phyloP scores from a whole-genome alignment of 169 alveolate species.

The Cyclospora cayetanensis region DNA sequence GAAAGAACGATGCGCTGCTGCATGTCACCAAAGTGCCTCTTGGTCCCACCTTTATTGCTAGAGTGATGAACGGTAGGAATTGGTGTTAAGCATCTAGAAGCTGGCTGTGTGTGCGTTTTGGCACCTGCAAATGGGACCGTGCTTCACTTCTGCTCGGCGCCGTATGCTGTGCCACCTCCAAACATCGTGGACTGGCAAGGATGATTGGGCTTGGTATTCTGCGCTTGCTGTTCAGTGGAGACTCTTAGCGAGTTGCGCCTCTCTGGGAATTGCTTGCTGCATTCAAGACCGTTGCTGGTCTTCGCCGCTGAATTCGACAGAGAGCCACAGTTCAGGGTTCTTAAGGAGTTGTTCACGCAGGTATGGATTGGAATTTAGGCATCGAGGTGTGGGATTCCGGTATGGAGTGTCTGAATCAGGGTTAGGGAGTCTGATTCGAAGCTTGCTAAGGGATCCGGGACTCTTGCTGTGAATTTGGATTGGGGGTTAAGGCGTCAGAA shows the following conservation, averaged over 20 bases:
- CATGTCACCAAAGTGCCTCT: conserved; percentile 94
- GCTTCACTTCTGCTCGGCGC: too few relatives aligned
- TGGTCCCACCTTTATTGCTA: conserved; percentile 95
- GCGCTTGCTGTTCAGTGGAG: conserved; percentile 80
- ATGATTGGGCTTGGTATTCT: neutral
- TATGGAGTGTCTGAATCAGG: too few relatives aligned
- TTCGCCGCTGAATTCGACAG: conserved; percentile 68
- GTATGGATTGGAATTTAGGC: neutral
- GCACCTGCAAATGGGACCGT: too few relatives aligned
- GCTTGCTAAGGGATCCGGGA: too few relatives aligned
- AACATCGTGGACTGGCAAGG: too few relatives aligned
- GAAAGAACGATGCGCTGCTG: conserved; percentile 86
- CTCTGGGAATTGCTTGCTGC: conserved; percentile 94
- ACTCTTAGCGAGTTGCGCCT: conserved; percentile 93
- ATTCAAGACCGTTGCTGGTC: conserved; percentile 90
- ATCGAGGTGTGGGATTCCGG: neutral
- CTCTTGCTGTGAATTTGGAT: too few relatives aligned
- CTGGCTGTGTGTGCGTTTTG: too few relatives aligned
- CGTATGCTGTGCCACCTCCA: too few relatives aligned
- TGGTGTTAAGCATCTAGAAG: too few relatives aligned
- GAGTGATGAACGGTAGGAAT: conserved; percentile 83
- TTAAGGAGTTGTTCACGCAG: conserved; percentile 80
- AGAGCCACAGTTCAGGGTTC: conserved; percentile 70
- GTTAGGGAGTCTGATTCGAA: too few relatives aligned
- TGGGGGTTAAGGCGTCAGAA: too few relatives aligned